These are phyloP conservation scores for Prunus kanzakura DNA, from an alignment of 306 rosid genomes.

Conservation along the genomic window DNA sequence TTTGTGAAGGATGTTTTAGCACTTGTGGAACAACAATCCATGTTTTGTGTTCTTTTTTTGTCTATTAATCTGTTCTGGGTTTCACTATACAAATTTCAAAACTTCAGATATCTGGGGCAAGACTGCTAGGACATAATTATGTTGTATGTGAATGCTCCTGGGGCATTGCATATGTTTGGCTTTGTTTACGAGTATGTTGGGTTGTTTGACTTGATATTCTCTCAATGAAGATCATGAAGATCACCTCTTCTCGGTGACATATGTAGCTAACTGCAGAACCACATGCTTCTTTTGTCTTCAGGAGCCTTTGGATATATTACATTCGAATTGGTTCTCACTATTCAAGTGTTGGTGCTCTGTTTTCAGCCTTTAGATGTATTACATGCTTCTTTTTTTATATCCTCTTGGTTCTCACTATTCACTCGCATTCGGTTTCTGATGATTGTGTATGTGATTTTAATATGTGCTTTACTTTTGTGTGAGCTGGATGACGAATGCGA, in stretches of 20 bases:
- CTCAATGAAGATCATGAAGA: background rate
- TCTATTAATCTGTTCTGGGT: background rate
- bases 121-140: background rate
- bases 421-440: background rate
- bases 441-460: background rate
- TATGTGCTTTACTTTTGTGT: too few relatives aligned
- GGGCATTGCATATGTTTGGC: background rate
- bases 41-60: background rate
- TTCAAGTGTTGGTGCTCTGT: background rate
- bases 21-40: background rate
- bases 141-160: background rate
- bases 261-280: background rate
- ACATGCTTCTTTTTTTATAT: background rate
- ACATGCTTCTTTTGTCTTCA: background rate
- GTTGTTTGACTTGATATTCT: background rate
- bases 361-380: background rate
- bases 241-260: background rate
- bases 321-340: background rate
- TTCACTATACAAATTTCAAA: background rate
- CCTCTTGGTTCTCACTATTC: too few relatives aligned
- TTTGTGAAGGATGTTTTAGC: background rate
- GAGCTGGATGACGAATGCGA: too few relatives aligned
- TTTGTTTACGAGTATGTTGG: background rate
- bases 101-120: background rate
- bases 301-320: background rate